A percentile compares a stretch with the other conserved stretches of the same genome.
phyloP scores from a whole-genome alignment of 352 stramenopile genomes.

The Salisapilia sapeloensis region DNA sequence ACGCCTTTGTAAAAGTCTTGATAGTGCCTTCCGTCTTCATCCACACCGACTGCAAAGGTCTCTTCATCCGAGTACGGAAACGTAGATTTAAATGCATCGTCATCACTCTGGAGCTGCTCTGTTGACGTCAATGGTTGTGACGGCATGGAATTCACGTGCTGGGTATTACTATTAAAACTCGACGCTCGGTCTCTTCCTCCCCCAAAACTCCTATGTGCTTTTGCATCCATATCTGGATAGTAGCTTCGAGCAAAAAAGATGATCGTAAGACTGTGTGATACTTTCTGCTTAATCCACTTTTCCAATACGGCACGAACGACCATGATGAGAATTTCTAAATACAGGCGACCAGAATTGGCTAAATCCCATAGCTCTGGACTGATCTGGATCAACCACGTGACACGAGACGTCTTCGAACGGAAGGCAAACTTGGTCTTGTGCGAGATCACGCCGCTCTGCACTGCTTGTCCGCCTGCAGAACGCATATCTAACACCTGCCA shows the following conservation, averaged over 20 bases:
- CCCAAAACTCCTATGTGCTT: no score
- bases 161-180: no score
- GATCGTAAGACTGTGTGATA: slow-evolving; percentile 86
- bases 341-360: slow-evolving; percentile 76
- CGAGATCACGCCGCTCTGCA: slow-evolving; percentile 89
- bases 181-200: no score
- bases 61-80: slow-evolving; percentile 46
- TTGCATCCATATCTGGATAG: slow-evolving; percentile 60
- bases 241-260: slow-evolving; percentile 85
- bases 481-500: slow-evolving; percentile 86
- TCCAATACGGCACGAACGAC: slow-evolving; percentile 66
- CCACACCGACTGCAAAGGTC: slow-evolving; percentile 43
- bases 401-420: slow-evolving; percentile 84
- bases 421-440: slow-evolving; percentile 95
- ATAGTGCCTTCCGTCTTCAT: slow-evolving; percentile 62
- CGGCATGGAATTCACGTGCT: no score
- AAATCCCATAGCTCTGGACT: slow-evolving; percentile 90
- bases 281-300: slow-evolving; percentile 84
- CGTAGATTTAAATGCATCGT: slow-evolving; percentile 27
- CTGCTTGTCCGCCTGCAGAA: slow-evolving; percentile 46
- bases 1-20: slow-evolving; percentile 81
- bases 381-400: slow-evolving; percentile 98
- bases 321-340: slow-evolving; percentile 81
- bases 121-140: no score
- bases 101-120: no score